These are phyloP conservation scores for Cichorium intybus DNA, from an alignment of 140 eudicot genomes.

Conservation along the genomic window DNA sequence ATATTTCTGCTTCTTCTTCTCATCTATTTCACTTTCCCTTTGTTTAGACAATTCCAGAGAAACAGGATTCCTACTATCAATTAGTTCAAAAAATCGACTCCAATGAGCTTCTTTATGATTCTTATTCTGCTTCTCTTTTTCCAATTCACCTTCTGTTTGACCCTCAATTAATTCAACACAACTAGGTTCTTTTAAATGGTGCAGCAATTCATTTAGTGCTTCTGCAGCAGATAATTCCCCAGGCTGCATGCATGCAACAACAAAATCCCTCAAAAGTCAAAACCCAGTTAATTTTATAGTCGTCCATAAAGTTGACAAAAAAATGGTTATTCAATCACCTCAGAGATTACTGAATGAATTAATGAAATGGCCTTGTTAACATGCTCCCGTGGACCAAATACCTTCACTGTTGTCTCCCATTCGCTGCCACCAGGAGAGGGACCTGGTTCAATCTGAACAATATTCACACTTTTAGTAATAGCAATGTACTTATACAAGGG, in stretches of 20 bases:
- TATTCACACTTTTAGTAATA: no score
- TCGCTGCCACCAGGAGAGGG: not conserved
- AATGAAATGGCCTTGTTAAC: slow-evolving; percentile 6
- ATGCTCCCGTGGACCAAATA: slow-evolving; percentile 14
- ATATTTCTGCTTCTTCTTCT: not conserved
- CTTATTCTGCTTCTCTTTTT: no score
- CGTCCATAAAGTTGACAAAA: not conserved
- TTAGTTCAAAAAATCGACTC: not conserved
- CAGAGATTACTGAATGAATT: not conserved
- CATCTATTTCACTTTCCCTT: no score
- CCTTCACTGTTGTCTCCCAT: slow-evolving; percentile 8
- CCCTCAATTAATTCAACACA: not conserved
- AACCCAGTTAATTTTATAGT: not conserved
- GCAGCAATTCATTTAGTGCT: not conserved
- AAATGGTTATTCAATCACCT: not conserved
- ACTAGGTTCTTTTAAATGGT: not conserved
- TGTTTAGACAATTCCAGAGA: no score
- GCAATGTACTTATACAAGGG: no score
- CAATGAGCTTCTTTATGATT: not conserved
- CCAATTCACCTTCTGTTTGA: not conserved
- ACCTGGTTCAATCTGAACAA: not conserved
- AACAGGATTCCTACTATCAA: no score
- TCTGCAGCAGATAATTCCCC: not conserved
- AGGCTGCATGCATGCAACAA: not conserved
- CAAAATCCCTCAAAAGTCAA: not conserved